A percentile compares a stretch with the other conserved stretches of the same genome.
Conservation (phyloP, 768 basidiomycete species). For the Boletales sp. region DNA sequence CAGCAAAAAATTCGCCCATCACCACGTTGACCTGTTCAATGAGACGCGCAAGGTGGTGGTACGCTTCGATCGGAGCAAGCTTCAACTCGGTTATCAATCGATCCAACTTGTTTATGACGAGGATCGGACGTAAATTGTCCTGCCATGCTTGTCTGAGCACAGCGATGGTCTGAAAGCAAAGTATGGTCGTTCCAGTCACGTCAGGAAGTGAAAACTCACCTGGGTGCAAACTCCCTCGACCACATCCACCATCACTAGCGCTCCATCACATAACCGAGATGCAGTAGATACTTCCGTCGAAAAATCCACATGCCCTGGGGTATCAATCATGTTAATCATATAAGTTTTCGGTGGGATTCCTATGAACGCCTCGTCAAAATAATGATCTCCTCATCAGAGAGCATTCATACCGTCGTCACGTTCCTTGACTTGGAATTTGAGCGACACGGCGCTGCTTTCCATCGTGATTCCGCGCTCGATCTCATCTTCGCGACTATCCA, state of each 20-base stretch:
- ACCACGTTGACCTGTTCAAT: conserved; percentile 98
- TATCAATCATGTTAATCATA: conserved; percentile 94
- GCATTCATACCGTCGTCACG: conserved; percentile 56
- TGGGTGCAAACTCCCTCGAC: conserved; percentile 99
- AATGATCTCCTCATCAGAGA: conserved; percentile 7
- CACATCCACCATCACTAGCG: conserved; percentile 91
- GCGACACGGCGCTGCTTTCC: conserved; percentile 94
- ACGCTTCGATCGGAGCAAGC: conserved; percentile 85
- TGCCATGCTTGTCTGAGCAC: conserved; percentile 94
- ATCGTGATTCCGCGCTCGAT: conserved; percentile 98
- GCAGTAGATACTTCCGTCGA: conserved; percentile 96
- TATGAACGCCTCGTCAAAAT: conserved; percentile 38
- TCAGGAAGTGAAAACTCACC: conserved; percentile 41
- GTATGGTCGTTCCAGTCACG: not conserved
- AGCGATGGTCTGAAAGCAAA: conserved; percentile 71
- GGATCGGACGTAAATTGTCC: conserved; percentile 82
- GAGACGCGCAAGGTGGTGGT: conserved; percentile 88
- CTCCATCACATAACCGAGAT: conserved; percentile 90
- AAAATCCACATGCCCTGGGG: conserved; percentile 98
- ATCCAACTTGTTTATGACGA: conserved; percentile 97
- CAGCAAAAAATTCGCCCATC: conserved; percentile 94
- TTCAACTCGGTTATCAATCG: conserved; percentile 92
- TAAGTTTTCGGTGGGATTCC: conserved; percentile 64
- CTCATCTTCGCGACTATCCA: conserved; percentile 95
- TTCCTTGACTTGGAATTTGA: conserved; percentile 81